Evolutionary conservation across 2,329 filamentous ascomycete genomes (phyloP), one percentile per base, ranked within the genome.

Genomic region (Nemania abortiva): DNA sequence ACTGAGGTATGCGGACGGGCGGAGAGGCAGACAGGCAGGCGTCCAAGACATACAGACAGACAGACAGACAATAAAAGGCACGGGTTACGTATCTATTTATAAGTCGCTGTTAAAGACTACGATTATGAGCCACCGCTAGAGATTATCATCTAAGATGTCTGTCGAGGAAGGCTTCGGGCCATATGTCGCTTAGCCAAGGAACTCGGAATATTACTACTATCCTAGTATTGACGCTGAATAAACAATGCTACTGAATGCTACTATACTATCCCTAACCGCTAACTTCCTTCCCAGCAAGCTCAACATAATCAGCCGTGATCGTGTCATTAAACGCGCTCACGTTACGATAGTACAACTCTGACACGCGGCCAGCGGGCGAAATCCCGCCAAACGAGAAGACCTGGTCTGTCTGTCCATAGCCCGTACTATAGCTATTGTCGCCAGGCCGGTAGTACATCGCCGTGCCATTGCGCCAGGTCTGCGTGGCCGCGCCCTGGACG

Each of bases 341-440:
- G 57, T 87, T 82, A 22, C 90, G 83, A 65, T 79, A 81, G 77
- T 91, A 93, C 52, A 91, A 79, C 76, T 85, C 80, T 57, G 77
- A 79, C 22, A 74, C 47, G 20, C 70, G 56, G 3, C 72, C 75
- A 0, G 71, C 71, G 3, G 70, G 72, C 4, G 73, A 72, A 39
- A 86, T 75, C 6, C 85, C 85, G n/a, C 81, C 81, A 69, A 92
- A 88, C 6, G 73, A 77, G 69, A 91, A 87, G 1, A 81, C 79
- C 78, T 92, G 90, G 65, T 82, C 82, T 6, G 87, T 89, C 27
- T 79, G 84, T 7, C 90, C 90, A 60, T 80, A 86, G 18, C 87
- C 87, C 18, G 80, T 85, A 57, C 84, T 84, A 59, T 77, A 81
- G 69, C 80, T 83, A 70, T 82, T 81, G 11, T 86, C 82, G 39